Base-by-base conservation (phyloP, 305 asterid species). In the Petunia hybrid region DNA sequence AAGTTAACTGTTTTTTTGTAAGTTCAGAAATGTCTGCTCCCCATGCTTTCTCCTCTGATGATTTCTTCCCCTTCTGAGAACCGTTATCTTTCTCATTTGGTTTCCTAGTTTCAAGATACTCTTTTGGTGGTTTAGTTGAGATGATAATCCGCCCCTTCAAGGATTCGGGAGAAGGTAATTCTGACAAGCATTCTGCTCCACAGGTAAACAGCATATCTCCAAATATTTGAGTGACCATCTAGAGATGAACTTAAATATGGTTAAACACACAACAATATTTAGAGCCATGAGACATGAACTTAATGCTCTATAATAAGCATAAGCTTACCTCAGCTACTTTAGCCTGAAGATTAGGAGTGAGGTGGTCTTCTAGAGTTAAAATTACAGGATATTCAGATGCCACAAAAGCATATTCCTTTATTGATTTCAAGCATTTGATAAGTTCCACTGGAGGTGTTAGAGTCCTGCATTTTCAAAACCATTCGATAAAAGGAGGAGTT, bases 331-430 rank as follows among this genome's bases (percentile, higher is more conserved):
- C 87, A 14, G 98, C 97, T 13, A 92, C 98, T 89, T 85, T 90
- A 62, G 95, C 93, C 68, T 94, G 98, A 80, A 94, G 97, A 61
- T 91, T 87, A 31, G 86, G 86, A 14, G 92, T 88, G 64, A 94
- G 96, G 80, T 94, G 98, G 45, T 94, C 98, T 86, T 94, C 98
- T 3, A 94, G 83, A 42, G 98, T 94, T 4, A 94, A 38, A 75
- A 94, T 88, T 5, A 94, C 91, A 0, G 98, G 98, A 85, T 88
- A 94, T 5, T 94, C 95, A 0, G 97, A 92, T 7, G 97, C 89
- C 22, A 87, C 86, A 78, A 94, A 94, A 10, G 98, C 97, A 66
- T 92, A 70, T 53, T 88, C 94, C 63, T 59, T 86, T 42, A 94
- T 89, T 56, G 98, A 94, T 70, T 38, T 86, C 89, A 94, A 87